A percentile compares a stretch with the other conserved stretches of the same genome.
phyloP scores from a whole-genome alignment of 345 rosid species.

The Physaria fendleri region DNA sequence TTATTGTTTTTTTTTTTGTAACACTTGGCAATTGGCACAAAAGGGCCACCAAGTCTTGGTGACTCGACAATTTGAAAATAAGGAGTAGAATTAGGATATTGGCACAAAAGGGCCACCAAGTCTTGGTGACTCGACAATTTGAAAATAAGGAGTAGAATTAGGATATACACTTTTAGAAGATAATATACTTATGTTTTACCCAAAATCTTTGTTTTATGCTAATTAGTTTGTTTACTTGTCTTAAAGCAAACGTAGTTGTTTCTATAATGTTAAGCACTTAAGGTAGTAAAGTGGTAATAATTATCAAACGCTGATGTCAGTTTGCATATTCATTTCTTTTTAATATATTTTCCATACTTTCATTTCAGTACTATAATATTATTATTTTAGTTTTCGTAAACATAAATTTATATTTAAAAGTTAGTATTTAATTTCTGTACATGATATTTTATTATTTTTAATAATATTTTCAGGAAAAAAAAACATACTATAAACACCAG shows the following conservation, averaged over 20 bases:
- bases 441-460: too few species aligned
- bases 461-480: too few species aligned
- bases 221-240: neutral
- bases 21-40: conserved; percentile 24
- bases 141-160: neutral
- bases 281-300: neutral
- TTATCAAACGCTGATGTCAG: too few species aligned
- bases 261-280: neutral
- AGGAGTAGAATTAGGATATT: neutral
- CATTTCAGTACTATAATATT: too few species aligned
- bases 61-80: conserved; percentile 5
- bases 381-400: too few species aligned
- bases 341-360: too few species aligned
- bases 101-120: conserved; percentile 19
- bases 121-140: conserved; percentile 15
- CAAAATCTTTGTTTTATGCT: neutral
- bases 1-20: too few species aligned
- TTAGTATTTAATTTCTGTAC: too few species aligned
- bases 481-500: too few species aligned
- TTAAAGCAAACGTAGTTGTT: neutral
- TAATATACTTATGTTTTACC: neutral
- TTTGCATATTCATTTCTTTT: too few species aligned
- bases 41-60: conserved; percentile 15
- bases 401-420: too few species aligned
- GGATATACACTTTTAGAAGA: neutral